phyloP scores from a whole-genome alignment of 225 moss, liverwort and hornwort species.

The Climacium dendroides region DNA sequence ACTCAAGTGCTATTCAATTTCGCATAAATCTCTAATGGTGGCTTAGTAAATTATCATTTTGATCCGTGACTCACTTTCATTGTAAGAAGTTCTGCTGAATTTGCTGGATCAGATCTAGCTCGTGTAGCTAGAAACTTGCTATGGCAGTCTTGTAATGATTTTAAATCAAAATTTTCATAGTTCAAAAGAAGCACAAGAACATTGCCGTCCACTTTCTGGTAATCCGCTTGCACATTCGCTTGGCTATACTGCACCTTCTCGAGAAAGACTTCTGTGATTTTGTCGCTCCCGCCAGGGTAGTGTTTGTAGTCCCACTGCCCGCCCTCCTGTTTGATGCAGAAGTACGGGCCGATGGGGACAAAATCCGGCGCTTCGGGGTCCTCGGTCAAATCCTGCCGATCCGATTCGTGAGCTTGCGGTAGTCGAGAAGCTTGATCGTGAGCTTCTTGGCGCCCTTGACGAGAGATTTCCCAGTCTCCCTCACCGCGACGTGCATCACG shows the following conservation, averaged over 20 bases:
- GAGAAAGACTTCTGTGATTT: not conserved
- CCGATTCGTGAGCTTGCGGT: not conserved
- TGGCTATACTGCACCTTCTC: not conserved
- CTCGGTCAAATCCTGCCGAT: not conserved
- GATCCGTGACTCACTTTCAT: no score
- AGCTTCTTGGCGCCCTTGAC: not conserved
- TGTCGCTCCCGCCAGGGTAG: not conserved
- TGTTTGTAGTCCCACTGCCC: not conserved
- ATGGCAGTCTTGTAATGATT: no score
- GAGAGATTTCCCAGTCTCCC: not conserved
- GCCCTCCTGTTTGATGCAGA: not conserved
- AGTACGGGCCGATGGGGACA: not conserved
- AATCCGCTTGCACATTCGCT: not conserved
- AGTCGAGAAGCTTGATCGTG: not conserved
- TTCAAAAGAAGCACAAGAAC: no score
- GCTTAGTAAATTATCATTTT: no score
- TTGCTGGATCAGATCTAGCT: no score
- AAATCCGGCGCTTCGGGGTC: not conserved
- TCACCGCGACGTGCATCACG: not conserved
- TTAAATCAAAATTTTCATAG: no score
- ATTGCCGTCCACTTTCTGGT: no score
- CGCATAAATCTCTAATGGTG: no score
- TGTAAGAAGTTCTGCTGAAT: no score
- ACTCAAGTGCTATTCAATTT: no score
- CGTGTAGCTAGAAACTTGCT: no score